Evolutionary conservation across 305 asterid genomes (phyloP).

Genomic region (Galium porrigens): DNA sequence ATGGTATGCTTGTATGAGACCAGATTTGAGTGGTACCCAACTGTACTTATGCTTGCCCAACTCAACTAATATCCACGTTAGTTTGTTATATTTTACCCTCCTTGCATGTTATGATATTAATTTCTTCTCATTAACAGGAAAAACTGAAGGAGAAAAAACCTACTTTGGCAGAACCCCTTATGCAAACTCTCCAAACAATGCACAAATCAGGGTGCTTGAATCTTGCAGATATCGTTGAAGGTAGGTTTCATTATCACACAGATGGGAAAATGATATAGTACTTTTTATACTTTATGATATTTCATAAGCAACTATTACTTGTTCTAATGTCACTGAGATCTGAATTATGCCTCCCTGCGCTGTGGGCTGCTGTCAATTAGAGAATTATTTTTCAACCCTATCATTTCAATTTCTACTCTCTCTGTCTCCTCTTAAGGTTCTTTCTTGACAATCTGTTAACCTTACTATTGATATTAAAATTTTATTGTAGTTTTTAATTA

Average conservation of each 20-base stretch:
- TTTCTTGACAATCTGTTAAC: too few relatives aligned
- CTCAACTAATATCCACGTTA: too few relatives aligned
- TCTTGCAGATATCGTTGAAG: slow-evolving; percentile 82
- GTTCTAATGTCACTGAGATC: not conserved
- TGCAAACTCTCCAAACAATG: slow-evolving; percentile 91
- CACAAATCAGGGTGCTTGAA: slow-evolving; percentile 83
- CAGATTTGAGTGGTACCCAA: not conserved
- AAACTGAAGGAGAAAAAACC: slow-evolving; percentile 98
- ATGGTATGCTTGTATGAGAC: not conserved
- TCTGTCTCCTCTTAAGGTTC: not conserved
- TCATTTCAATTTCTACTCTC: not conserved
- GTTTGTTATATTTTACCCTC: not conserved
- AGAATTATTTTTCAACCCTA: not conserved
- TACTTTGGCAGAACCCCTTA: slow-evolving; percentile 55
- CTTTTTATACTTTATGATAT: not conserved
- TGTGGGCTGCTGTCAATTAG: not conserved
- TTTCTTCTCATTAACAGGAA: slow-evolving; percentile 33
- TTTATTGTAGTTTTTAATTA: not conserved
- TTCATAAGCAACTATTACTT: not conserved
- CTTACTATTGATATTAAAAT: too few relatives aligned
- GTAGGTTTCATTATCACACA: slow-evolving; percentile 26
- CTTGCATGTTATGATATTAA: not conserved
- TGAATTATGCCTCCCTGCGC: not conserved
- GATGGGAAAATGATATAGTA: too few relatives aligned
- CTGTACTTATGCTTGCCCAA: not conserved